A percentile compares a stretch with the other conserved stretches of the same genome.
Conservation (phyloP, 805 yeast species). For the Schwanniomyces occidentalis region DNA sequence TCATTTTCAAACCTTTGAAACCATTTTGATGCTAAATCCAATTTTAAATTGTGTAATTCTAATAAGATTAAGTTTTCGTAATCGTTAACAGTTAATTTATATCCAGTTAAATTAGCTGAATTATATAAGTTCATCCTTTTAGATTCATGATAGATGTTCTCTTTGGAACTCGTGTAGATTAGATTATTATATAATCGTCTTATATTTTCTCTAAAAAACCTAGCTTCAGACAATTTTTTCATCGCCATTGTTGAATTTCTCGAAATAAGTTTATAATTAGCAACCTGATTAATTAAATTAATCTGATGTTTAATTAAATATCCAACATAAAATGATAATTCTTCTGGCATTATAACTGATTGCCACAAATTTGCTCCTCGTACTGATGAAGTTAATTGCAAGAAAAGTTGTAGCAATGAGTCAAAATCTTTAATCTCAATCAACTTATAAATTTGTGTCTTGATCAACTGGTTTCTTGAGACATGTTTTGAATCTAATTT, state of each 20-base stretch:
- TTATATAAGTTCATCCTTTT: slow-evolving; percentile 17
- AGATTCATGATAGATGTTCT: slow-evolving; percentile 19
- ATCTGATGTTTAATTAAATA: slow-evolving; percentile 20
- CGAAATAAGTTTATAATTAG: slow-evolving; percentile 9
- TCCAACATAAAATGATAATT: slow-evolving; percentile 20
- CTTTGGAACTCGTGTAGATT: slow-evolving; percentile 15
- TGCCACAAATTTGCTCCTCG: slow-evolving; percentile 5
- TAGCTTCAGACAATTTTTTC: slow-evolving; percentile 10
- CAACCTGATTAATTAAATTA: slow-evolving; percentile 10
- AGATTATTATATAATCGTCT: slow-evolving; percentile 26
- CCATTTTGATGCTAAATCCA: slow-evolving; percentile 43
- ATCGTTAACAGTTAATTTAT: slow-evolving; percentile 23
- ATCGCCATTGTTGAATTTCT: slow-evolving; percentile 2
- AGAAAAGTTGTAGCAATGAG: slow-evolving; percentile 15
- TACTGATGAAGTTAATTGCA: slow-evolving; percentile 11
- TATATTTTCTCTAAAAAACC: slow-evolving; percentile 16
- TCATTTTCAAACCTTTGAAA: slow-evolving; percentile 31
- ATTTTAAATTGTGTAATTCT: slow-evolving; percentile 35
- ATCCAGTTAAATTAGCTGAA: slow-evolving; percentile 12
- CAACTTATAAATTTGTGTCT: slow-evolving; percentile 14
- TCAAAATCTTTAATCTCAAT: slow-evolving; percentile 13
- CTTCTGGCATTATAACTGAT: slow-evolving; percentile 14
- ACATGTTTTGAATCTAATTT: slow-evolving; percentile 1
- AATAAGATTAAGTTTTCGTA: slow-evolving; percentile 39
- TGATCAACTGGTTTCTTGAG: slow-evolving; percentile 10